Evolutionary conservation across 1,284 basidiomycete genomes (phyloP).

Genomic region (Ceratobasidium sp.): DNA sequence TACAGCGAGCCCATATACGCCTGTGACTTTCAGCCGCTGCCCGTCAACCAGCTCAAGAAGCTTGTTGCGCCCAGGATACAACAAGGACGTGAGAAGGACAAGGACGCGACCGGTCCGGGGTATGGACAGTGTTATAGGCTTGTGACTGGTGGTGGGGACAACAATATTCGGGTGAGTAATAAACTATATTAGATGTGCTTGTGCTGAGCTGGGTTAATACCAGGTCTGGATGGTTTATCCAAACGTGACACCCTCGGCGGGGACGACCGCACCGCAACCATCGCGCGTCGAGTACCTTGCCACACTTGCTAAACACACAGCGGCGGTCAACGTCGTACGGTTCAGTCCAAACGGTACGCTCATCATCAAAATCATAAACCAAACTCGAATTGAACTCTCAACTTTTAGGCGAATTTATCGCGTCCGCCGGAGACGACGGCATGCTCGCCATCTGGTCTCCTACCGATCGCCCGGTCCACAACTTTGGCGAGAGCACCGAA

Average conservation of each 20-base stretch:
- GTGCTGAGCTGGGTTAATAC: constrained; percentile 8
- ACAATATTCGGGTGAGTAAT: constrained; percentile 89
- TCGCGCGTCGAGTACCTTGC: constrained; percentile 97
- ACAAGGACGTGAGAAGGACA: constrained; percentile 72
- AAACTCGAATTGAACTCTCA: constrained; percentile 4
- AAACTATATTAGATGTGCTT: neutral
- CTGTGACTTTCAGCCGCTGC: constrained; percentile 90
- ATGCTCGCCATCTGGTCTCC: constrained; percentile 97
- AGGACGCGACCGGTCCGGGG: constrained; percentile 54
- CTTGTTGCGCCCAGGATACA: constrained; percentile 61
- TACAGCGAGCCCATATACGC: constrained; percentile 88
- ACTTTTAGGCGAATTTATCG: constrained; percentile 81
- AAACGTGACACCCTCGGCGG: constrained; percentile 71
- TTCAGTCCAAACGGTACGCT: constrained; percentile 92
- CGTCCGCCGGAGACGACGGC: constrained; percentile 96
- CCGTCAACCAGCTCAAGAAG: constrained; percentile 60
- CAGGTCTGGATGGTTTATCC: constrained; percentile 96
- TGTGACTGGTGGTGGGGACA: constrained; percentile 98
- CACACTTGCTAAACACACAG: constrained; percentile 92
- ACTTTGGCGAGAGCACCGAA: constrained; percentile 84
- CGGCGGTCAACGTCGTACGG: constrained; percentile 95
- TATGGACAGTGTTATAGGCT: constrained; percentile 71
- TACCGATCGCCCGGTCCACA: constrained; percentile 77
- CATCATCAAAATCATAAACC: neutral
- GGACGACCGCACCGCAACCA: constrained; percentile 68